Conservation (phyloP, 2,329 filamentous ascomycete species). For the Mycogone perniciosa region DNA sequence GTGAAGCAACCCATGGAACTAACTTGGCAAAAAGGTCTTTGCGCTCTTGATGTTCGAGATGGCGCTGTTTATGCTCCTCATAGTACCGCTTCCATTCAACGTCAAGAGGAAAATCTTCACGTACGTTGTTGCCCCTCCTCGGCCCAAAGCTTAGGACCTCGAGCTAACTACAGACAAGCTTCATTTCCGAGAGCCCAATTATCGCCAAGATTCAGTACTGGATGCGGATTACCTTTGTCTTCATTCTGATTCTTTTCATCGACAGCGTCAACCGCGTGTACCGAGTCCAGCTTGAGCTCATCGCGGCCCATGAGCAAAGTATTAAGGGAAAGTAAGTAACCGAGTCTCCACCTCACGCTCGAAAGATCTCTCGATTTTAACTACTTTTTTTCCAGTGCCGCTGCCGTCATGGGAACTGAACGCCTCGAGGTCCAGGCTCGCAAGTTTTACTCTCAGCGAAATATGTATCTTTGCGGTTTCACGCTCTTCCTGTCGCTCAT, state of each 20-base stretch:
- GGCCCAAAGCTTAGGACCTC: not conserved
- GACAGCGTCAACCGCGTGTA: slow-evolving; percentile 96
- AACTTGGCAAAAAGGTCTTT: slow-evolving; percentile 62
- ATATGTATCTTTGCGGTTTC: slow-evolving; percentile 99
- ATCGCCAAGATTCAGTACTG: slow-evolving; percentile 95
- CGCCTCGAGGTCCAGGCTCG: slow-evolving; percentile 97
- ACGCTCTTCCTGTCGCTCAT: slow-evolving; percentile 98
- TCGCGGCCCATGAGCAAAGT: slow-evolving; percentile 57
- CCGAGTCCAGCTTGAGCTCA: slow-evolving; percentile 86
- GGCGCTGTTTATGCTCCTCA: slow-evolving; percentile 69
- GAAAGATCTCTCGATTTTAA: slow-evolving; percentile 17
- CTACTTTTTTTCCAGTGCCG: slow-evolving; percentile 24
- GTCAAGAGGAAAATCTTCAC: slow-evolving; percentile 79
- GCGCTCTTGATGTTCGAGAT: slow-evolving; percentile 77
- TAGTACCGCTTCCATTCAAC: slow-evolving; percentile 83
- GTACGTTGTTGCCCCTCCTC: slow-evolving; percentile 38
- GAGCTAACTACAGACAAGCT: slow-evolving; percentile 44
- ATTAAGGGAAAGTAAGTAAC: slow-evolving; percentile 40
- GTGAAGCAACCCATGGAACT: slow-evolving; percentile 9
- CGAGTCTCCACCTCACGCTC: not conserved
- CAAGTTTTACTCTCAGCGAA: slow-evolving; percentile 99
- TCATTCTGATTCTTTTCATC: slow-evolving; percentile 96
- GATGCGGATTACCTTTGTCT: slow-evolving; percentile 98
- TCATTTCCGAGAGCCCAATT: slow-evolving; percentile 81
- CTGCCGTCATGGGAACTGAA: slow-evolving; percentile 79